phyloP scores from a whole-genome alignment of 257 asterid genomes.

The Asclepias syriaca region DNA sequence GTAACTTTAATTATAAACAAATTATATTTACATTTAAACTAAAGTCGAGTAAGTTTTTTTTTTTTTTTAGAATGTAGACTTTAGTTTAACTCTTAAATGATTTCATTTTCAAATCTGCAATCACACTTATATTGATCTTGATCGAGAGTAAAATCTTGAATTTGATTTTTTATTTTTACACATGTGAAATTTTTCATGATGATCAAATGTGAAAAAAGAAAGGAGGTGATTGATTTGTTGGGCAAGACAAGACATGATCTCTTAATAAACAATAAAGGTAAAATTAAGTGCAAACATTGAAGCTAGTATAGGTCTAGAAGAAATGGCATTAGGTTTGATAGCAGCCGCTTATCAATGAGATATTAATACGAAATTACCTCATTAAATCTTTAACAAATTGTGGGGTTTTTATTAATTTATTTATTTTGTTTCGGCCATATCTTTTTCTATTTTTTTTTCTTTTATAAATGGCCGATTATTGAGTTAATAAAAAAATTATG shows the following conservation, averaged over 20 bases:
- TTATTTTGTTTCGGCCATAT: background rate
- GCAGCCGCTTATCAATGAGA: background rate
- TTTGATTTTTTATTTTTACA: too few species aligned
- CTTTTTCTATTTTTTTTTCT: background rate
- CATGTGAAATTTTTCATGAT: background rate
- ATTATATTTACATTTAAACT: too few species aligned
- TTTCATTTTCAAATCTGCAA: too few species aligned
- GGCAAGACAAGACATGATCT: background rate
- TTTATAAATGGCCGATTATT: background rate
- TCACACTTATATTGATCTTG: background rate
- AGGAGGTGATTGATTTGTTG: background rate
- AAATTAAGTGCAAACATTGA: background rate
- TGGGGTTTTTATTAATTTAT: background rate
- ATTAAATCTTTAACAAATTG: background rate
- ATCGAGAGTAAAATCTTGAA: too few species aligned
- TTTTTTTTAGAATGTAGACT: too few species aligned
- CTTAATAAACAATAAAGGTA: background rate
- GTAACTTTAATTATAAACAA: too few species aligned
- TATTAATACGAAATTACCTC: background rate
- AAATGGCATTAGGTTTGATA: slow-evolving; percentile 4
- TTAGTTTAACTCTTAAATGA: too few species aligned
- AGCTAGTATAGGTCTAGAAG: background rate
- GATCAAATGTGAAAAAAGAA: background rate
- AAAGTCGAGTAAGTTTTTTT: too few species aligned
- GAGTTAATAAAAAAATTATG: background rate